Evolutionary conservation across 176 grass and related monocot genomes (phyloP).

Genomic region (Hordeum vulgare): DNA sequence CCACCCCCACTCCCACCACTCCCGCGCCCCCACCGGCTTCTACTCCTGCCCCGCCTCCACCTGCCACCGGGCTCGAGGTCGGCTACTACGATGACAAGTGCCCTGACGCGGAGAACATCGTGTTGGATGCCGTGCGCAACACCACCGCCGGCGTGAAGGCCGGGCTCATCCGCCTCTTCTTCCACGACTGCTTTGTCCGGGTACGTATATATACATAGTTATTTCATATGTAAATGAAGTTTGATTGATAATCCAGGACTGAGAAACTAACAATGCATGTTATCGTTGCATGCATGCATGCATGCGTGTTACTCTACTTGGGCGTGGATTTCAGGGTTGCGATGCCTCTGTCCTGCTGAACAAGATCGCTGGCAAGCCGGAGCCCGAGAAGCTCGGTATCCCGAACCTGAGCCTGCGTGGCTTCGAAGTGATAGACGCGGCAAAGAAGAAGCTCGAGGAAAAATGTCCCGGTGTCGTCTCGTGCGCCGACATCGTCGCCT

Average conservation of each 20-base stretch:
- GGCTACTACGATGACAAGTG: constrained; percentile 1
- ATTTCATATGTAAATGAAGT: neutral
- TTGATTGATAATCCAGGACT: neutral
- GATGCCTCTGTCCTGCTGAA: neutral
- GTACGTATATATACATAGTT: neutral
- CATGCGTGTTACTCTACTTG: too few species aligned
- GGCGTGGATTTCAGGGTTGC: neutral
- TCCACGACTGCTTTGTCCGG: neutral
- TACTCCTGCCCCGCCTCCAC: neutral
- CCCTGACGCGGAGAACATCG: neutral
- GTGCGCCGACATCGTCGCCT: constrained; percentile 44
- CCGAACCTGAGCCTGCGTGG: neutral
- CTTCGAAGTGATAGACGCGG: neutral
- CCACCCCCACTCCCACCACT: neutral
- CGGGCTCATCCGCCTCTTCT: neutral
- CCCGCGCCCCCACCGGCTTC: neutral
- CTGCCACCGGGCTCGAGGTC: neutral
- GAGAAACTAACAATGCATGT: neutral
- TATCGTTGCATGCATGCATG: too few species aligned
- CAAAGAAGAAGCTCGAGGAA: neutral
- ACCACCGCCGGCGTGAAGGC: neutral
- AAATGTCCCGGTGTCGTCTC: constrained; percentile 30
- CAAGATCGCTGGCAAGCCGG: neutral
- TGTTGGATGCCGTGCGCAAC: neutral
- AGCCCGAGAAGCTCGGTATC: neutral